Conservation (phyloP, 495 filamentous ascomycete species). For the Alectoria sarmentosa region DNA sequence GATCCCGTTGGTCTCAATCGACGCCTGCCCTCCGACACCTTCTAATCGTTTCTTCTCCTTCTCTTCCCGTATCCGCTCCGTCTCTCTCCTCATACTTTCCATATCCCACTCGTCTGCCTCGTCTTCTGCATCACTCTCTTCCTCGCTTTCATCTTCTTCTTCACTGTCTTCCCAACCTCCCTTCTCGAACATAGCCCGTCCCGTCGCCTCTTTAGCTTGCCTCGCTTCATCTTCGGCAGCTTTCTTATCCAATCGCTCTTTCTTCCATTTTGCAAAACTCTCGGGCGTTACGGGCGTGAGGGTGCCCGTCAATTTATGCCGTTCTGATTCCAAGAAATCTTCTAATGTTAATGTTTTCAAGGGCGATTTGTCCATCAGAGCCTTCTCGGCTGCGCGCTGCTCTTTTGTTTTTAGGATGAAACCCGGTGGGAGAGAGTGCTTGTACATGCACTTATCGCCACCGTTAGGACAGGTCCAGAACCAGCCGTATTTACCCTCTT, state of each 20-base stretch:
- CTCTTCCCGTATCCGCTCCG: conserved; percentile 54
- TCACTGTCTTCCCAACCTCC: conserved; percentile 79
- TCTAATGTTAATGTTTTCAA: conserved; percentile 91
- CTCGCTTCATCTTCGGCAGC: conserved; percentile 82
- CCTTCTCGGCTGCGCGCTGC: conserved; percentile 92
- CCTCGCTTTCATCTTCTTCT: conserved; percentile 52
- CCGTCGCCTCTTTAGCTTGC: conserved; percentile 89
- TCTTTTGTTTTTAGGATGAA: conserved; percentile 98
- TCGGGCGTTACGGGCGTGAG: conserved; percentile 91
- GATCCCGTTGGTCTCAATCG: conserved; percentile 16
- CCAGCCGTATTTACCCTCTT: conserved; percentile 98
- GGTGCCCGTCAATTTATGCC: conserved; percentile 84
- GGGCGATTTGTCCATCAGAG: conserved; percentile 93
- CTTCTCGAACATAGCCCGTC: conserved; percentile 89
- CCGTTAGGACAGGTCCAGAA: conserved; percentile 98
- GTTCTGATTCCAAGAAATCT: conserved; percentile 92
- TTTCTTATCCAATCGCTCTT: conserved; percentile 90
- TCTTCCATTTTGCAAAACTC: conserved; percentile 92
- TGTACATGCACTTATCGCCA: conserved; percentile 97
- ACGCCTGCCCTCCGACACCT: conserved; percentile 23
- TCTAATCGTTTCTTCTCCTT: conserved; percentile 55
- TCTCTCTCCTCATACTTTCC: conserved; percentile 64
- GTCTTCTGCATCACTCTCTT: conserved; percentile 48
- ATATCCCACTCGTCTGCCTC: conserved; percentile 67
- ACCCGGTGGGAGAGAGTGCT: conserved; percentile 87